A percentile compares a stretch with the other conserved stretches of the same genome.
Conservation (phyloP, 768 basidiomycete genomes). For the Multifurca ochricompacta region DNA sequence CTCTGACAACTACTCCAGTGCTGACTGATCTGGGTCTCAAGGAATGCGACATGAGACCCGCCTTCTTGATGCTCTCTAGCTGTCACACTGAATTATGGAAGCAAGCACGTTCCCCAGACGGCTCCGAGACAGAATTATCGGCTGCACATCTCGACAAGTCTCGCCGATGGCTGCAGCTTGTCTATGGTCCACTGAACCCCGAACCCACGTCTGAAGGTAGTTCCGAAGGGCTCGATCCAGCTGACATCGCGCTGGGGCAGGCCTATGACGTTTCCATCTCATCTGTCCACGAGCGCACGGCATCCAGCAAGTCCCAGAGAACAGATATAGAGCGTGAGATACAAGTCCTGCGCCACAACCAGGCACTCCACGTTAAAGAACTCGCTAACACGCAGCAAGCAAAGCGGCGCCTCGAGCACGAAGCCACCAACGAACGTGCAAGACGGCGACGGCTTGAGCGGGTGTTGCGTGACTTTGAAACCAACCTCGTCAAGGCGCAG, state of each 20-base stretch:
- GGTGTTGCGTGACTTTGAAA: constrained; percentile 10
- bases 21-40: constrained; percentile 32
- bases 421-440: constrained; percentile 21
- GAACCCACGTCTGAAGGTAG: neutral
- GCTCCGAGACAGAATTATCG: constrained; percentile 25
- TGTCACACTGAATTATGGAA: constrained; percentile 45
- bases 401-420: constrained; percentile 42
- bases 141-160: constrained; percentile 35
- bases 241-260: neutral
- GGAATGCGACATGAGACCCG: constrained; percentile 38
- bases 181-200: constrained; percentile 33
- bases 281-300: neutral
- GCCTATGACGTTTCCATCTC: neutral
- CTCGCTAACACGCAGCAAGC: constrained; percentile 30
- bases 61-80: constrained; percentile 44
- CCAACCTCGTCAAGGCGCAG: constrained; percentile 4
- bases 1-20: constrained; percentile 27
- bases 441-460: constrained; percentile 23
- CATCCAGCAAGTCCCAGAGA: constrained; percentile 7
- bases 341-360: constrained; percentile 32
- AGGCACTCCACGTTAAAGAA: constrained; percentile 25
- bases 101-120: constrained; percentile 23
- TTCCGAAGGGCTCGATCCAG: neutral
- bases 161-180: constrained; percentile 40
- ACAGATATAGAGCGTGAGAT: constrained; percentile 31